phyloP scores from a whole-genome alignment of 2,329 filamentous ascomycete species.

The Didymellaceae sp. region DNA sequence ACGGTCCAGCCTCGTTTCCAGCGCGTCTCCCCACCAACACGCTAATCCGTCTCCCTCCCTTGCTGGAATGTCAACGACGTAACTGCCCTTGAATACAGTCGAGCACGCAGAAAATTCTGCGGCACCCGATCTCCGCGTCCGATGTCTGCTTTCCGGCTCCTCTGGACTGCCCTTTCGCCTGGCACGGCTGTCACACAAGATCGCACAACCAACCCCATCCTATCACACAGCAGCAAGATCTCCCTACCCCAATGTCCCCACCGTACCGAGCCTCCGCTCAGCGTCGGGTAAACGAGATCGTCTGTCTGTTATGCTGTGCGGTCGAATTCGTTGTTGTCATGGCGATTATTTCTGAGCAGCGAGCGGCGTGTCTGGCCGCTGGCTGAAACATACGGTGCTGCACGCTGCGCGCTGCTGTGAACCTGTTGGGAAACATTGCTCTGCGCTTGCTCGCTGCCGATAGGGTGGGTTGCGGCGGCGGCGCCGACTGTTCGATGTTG shows the following conservation, averaged over 20 bases:
- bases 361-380: conserved; percentile 4
- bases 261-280: conserved; percentile 9
- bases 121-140: no score
- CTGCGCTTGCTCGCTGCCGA: conserved; percentile 7
- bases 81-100: no score
- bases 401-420: conserved; percentile 16
- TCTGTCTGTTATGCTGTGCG: conserved; percentile 3
- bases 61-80: not conserved
- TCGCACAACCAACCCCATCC: not conserved
- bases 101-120: no score
- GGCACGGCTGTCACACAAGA: not conserved
- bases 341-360: conserved; percentile 5
- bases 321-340: conserved; percentile 9
- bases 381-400: conserved; percentile 13
- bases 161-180: not conserved
- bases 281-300: conserved; percentile 1
- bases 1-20: not conserved
- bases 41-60: not conserved
- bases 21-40: not conserved
- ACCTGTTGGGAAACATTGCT: conserved; percentile 18
- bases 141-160: not conserved
- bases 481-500: conserved; percentile 11
- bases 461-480: conserved; percentile 7
- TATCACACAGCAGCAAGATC: not conserved
- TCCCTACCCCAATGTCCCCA: conserved; percentile 1